These are phyloP conservation scores for Acacia pycnantha DNA, from an alignment of 331 rosid species.

Conservation along the genomic window DNA sequence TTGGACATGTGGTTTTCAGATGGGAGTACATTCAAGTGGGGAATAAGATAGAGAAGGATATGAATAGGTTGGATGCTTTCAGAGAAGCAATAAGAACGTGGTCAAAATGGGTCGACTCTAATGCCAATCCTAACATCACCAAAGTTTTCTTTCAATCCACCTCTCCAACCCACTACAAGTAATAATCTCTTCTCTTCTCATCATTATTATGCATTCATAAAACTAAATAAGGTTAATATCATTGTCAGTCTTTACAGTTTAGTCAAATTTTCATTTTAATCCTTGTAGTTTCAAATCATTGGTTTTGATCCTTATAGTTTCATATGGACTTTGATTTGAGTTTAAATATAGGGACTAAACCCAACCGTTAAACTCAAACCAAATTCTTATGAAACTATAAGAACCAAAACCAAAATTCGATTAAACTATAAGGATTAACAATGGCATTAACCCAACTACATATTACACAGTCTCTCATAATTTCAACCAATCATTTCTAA, in stretches of 20 bases:
- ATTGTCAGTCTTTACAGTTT: no score
- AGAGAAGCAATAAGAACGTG: conserved; percentile 37
- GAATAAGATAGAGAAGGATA: conserved; percentile 64
- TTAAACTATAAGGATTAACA: no score
- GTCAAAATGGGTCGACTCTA: conserved; percentile 54
- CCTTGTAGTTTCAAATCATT: no score
- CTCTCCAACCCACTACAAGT: conserved; percentile 80
- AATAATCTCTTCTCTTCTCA: conserved; percentile 4
- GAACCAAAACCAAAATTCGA: no score
- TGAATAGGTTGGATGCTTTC: conserved; percentile 48
- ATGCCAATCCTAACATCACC: conserved; percentile 36
- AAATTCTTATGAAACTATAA: no score
- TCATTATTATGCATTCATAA: not conserved
- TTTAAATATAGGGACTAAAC: no score
- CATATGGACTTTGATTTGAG: no score
- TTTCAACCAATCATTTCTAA: not conserved
- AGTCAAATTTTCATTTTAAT: no score
- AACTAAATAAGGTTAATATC: not conserved
- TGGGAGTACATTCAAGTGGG: conserved; percentile 82
- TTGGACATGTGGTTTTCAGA: conserved; percentile 34
- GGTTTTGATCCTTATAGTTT: no score
- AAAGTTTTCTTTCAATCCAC: conserved; percentile 80
- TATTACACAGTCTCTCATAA: no score
- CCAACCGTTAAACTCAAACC: no score
- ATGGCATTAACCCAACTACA: no score